Evolutionary conservation across 305 asterid species (phyloP).

Genomic region (Fraxinus sp.): DNA sequence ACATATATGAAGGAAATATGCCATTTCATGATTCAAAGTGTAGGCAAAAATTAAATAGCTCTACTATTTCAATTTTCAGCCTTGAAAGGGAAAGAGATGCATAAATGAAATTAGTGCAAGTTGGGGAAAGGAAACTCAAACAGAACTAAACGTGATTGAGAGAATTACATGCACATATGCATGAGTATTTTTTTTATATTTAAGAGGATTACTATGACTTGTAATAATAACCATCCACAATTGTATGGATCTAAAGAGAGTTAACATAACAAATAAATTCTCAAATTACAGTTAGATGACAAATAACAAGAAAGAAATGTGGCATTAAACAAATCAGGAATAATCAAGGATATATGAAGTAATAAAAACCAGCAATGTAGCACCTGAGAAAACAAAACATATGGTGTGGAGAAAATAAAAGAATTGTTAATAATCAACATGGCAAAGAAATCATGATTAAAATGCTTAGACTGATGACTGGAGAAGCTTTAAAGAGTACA

Average conservation of each 20-base stretch:
- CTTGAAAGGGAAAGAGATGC: background rate
- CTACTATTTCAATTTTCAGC: background rate
- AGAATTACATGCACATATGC: background rate
- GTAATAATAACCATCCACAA: background rate
- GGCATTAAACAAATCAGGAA: background rate
- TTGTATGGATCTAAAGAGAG: background rate
- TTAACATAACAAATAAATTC: background rate
- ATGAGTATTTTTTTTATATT: background rate
- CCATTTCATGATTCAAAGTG: background rate
- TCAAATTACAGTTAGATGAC: background rate
- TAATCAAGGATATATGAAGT: background rate
- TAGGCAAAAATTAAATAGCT: background rate
- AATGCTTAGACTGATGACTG: background rate
- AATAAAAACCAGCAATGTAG: background rate
- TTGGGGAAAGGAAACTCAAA: background rate
- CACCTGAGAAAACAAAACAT: background rate
- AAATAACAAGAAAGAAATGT: background rate
- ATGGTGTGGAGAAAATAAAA: background rate
- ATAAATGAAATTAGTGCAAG: background rate
- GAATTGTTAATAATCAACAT: background rate
- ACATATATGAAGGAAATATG: no score
- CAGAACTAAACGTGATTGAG: background rate
- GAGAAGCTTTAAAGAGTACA: background rate
- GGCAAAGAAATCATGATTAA: background rate
- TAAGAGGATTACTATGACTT: background rate